phyloP scores from a whole-genome alignment of 164 flowering plant genomes.

The Vitis rotundifolia region DNA sequence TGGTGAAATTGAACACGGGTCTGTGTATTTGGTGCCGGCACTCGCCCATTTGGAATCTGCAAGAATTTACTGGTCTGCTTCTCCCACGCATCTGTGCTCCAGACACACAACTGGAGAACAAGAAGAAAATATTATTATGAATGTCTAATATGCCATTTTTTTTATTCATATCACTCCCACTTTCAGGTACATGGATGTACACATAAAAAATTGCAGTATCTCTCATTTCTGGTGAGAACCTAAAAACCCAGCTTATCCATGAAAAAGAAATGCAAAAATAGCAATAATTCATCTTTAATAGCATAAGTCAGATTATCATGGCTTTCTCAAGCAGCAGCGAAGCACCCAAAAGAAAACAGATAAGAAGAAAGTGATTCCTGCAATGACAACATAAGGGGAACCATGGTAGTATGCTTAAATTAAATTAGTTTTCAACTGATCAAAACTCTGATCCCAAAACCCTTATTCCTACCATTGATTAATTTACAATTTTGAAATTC shows the following conservation, averaged over 20 bases:
- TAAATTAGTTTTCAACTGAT: no score
- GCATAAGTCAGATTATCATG: no score
- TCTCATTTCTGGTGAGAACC: neutral
- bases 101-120: conserved; percentile 61
- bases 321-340: no score
- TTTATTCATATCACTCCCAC: neutral
- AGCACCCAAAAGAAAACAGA: no score
- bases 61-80: conserved; percentile 50
- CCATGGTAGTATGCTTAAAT: neutral
- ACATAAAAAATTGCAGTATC: neutral
- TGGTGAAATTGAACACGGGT: conserved; percentile 82
- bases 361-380: neutral
- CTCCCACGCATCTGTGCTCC: conserved; percentile 81
- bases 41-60: conserved; percentile 59
- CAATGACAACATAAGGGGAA: neutral
- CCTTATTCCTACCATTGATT: no score
- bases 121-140: neutral
- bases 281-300: no score
- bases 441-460: no score
- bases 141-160: neutral
- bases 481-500: no score
- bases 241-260: neutral
- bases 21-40: conserved; percentile 46
- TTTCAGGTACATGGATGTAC: neutral
- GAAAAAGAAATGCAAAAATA: neutral